phyloP scores from a whole-genome alignment of 768 basidiomycete genomes.

The Bullera alba region DNA sequence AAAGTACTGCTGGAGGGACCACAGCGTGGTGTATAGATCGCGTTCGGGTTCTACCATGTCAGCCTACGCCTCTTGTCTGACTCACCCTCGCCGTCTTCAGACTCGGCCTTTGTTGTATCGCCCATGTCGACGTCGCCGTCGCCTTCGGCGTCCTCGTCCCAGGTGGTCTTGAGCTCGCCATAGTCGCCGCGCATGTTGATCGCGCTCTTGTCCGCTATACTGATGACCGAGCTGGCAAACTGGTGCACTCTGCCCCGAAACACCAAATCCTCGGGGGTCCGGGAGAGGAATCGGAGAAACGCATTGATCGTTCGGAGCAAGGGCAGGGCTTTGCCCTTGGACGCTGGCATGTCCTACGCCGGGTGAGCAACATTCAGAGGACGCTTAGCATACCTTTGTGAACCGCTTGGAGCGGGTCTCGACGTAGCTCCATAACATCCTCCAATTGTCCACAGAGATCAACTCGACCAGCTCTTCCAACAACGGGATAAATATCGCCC shows the following conservation, averaged over 20 bases:
- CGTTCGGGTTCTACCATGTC: slow-evolving; percentile 7
- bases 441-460: slow-evolving; percentile 35
- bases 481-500: slow-evolving; percentile 37
- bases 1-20: slow-evolving; percentile 41
- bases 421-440: slow-evolving; percentile 32
- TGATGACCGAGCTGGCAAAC: slow-evolving; percentile 38
- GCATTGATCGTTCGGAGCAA: slow-evolving; percentile 34
- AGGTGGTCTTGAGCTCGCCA: slow-evolving; percentile 31
- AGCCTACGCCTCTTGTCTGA: neutral
- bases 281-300: slow-evolving; percentile 36
- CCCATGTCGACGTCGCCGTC: slow-evolving; percentile 13
- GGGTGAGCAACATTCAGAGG: slow-evolving; percentile 1
- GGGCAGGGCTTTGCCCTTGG: slow-evolving; percentile 37
- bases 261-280: slow-evolving; percentile 35
- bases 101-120: slow-evolving; percentile 4
- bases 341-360: slow-evolving; percentile 38
- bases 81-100: neutral
- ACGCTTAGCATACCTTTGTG: slow-evolving; percentile 23
- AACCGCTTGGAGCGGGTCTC: slow-evolving; percentile 37
- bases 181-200: slow-evolving; percentile 41
- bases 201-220: slow-evolving; percentile 42
- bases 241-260: slow-evolving; percentile 40
- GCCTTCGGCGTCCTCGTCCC: slow-evolving; percentile 25
- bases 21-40: slow-evolving; percentile 36
- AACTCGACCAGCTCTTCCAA: slow-evolving; percentile 40